Percentiles rank a stretch among this genome's conserved stretches.
Conservation (phyloP, 768 basidiomycete genomes). For the Cubamyces sp. region DNA sequence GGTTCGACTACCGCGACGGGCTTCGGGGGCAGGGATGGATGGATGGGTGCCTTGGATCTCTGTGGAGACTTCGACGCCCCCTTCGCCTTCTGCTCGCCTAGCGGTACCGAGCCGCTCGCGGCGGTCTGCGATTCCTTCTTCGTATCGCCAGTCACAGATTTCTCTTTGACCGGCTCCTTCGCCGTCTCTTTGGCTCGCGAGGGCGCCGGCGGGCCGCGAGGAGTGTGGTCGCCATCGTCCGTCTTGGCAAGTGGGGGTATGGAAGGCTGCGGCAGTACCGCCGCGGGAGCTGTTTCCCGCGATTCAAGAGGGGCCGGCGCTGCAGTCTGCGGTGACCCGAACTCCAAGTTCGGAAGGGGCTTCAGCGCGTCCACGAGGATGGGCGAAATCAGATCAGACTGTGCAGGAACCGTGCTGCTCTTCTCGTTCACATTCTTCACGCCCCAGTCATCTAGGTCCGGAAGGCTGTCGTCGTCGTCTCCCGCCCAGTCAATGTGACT, state of each 20-base stretch:
- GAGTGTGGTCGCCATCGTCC: slow-evolving; percentile 7
- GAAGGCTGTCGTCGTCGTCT: slow-evolving; percentile 79
- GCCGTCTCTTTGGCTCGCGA: neutral
- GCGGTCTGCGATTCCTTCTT: neutral
- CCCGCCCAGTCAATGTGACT: slow-evolving; percentile 91
- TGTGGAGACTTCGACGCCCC: slow-evolving; percentile 18
- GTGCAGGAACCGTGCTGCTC: neutral
- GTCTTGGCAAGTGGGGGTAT: neutral
- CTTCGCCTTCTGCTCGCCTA: slow-evolving; percentile 16
- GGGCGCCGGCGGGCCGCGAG: neutral
- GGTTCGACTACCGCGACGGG: slow-evolving; percentile 38
- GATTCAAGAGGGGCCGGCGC: neutral
- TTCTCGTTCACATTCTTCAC: slow-evolving; percentile 42
- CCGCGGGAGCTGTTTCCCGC: neutral
- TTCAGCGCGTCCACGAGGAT: slow-evolving; percentile 66
- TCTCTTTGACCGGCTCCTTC: neutral
- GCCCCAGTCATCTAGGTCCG: slow-evolving; percentile 88
- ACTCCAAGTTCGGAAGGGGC: slow-evolving; percentile 55
- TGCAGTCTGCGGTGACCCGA: slow-evolving; percentile 14
- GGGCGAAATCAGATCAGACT: slow-evolving; percentile 54
- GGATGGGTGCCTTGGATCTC: slow-evolving; percentile 36
- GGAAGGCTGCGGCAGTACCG: neutral
- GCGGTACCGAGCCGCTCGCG: too few species aligned
- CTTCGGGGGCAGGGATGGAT: slow-evolving; percentile 54
- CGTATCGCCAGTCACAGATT: neutral